Conservation (phyloP, 768 basidiomycete species). For the Cubamyces lactineus region DNA sequence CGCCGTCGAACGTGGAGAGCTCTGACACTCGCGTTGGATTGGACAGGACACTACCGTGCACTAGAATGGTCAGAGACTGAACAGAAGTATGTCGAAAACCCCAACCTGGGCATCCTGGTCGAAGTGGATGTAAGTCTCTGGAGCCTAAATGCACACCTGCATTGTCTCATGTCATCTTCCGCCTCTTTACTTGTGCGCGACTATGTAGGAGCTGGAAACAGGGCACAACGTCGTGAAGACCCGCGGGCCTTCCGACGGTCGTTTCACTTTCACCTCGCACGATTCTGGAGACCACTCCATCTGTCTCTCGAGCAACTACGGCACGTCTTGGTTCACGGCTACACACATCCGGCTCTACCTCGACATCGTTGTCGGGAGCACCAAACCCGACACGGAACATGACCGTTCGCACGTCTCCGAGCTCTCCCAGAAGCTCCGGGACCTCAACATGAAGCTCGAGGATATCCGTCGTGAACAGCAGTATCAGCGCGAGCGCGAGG, state of each 20-base stretch:
- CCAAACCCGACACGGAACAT: constrained; percentile 84
- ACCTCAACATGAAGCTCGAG: constrained; percentile 91
- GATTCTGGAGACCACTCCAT: constrained; percentile 97
- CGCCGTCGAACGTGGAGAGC: background rate
- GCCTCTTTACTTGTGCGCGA: background rate
- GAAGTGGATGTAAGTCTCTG: constrained; percentile 76
- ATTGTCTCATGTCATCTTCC: constrained; percentile 1
- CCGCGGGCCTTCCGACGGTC: constrained; percentile 86
- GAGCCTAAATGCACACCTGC: background rate
- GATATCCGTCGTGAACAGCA: constrained; percentile 95
- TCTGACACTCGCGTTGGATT: background rate
- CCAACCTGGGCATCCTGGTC: constrained; percentile 85
- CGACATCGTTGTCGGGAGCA: constrained; percentile 89
- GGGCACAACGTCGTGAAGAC: constrained; percentile 85
- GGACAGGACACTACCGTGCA: constrained; percentile 88
- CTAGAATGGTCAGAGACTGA: constrained; percentile 84
- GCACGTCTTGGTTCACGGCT: constrained; percentile 74
- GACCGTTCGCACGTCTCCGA: constrained; percentile 86
- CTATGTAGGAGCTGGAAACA: constrained; percentile 78
- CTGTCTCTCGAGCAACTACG: constrained; percentile 92
- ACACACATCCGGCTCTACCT: constrained; percentile 94
- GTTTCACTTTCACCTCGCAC: constrained; percentile 97
- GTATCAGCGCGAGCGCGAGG: constrained; percentile 95
- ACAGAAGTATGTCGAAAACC: constrained; percentile 70
- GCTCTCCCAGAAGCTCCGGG: constrained; percentile 81